phyloP scores from a whole-genome alignment of 805 yeast genomes.

The Blastobotrys americana region DNA sequence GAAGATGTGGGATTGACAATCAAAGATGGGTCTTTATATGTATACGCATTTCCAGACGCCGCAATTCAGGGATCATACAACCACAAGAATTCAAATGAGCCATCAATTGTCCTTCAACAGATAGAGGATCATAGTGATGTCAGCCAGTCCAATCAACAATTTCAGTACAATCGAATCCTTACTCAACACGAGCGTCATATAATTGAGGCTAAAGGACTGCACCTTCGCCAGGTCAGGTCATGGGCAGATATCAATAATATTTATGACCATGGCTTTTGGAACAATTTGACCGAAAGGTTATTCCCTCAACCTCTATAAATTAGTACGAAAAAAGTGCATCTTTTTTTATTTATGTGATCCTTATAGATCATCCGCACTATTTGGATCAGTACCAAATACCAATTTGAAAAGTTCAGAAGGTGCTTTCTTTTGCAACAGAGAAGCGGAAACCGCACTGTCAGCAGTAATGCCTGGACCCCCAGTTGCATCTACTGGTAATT shows the following conservation, averaged over 20 bases:
- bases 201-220: slow-evolving; percentile 19
- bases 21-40: slow-evolving; percentile 34
- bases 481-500: neutral
- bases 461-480: slow-evolving; percentile 7
- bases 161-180: slow-evolving; percentile 28
- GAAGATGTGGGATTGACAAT: slow-evolving; percentile 48
- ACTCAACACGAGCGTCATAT: slow-evolving; percentile 22
- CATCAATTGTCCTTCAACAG: slow-evolving; percentile 25
- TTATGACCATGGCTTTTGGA: slow-evolving; percentile 31
- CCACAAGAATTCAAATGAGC: too few species aligned
- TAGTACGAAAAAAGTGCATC: neutral
- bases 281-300: slow-evolving; percentile 19
- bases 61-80: slow-evolving; percentile 6
- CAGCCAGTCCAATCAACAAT: too few species aligned
- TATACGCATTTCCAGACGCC: slow-evolving; percentile 21
- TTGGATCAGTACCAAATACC: slow-evolving; percentile 21
- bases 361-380: slow-evolving; percentile 7
- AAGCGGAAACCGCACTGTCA: slow-evolving; percentile 17
- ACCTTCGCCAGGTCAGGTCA: slow-evolving; percentile 19
- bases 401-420: slow-evolving; percentile 19
- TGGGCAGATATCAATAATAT: slow-evolving; percentile 33
- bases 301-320: slow-evolving; percentile 6
- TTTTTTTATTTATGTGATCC: neutral
- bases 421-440: slow-evolving; percentile 17
- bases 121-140: slow-evolving; percentile 14